phyloP scores from a whole-genome alignment of 2,329 filamentous ascomycete genomes.

The Neofusicoccum cordaticola region DNA sequence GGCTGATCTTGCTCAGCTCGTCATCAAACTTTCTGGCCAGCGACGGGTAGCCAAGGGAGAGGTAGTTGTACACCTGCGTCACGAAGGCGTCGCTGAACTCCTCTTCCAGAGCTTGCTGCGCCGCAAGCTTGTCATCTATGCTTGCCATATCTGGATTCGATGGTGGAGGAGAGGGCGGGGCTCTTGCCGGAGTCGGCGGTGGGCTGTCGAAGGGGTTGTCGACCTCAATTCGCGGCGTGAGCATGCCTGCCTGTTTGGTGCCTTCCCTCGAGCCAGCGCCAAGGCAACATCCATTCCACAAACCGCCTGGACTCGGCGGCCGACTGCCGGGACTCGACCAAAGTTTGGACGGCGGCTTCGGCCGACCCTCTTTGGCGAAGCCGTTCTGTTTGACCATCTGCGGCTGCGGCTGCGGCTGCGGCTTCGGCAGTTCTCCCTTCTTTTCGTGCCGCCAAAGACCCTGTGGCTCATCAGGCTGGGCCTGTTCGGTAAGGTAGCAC shows the following conservation, averaged over 20 bases:
- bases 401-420: background rate
- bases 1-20: slow-evolving; percentile 79
- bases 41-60: slow-evolving; percentile 87
- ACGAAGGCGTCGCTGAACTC: slow-evolving; percentile 85
- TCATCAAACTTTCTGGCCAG: slow-evolving; percentile 79
- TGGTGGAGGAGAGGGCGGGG: slow-evolving; percentile 37
- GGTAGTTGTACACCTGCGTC: slow-evolving; percentile 95
- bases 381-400: slow-evolving; percentile 18
- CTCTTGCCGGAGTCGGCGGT: slow-evolving; percentile 33
- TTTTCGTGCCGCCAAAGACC: slow-evolving; percentile 59
- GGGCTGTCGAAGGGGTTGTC: slow-evolving; percentile 44
- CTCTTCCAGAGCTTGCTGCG: slow-evolving; percentile 49
- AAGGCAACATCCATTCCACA: slow-evolving; percentile 74
- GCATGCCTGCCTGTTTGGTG: slow-evolving; percentile 47
- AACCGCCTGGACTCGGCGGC: slow-evolving; percentile 59
- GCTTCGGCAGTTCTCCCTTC: slow-evolving; percentile 20
- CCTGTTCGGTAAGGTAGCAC: slow-evolving; percentile 51
- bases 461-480: slow-evolving; percentile 44
- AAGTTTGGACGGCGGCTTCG: slow-evolving; percentile 25
- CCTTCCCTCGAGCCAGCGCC: slow-evolving; percentile 39
- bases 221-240: slow-evolving; percentile 45
- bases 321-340: slow-evolving; percentile 40
- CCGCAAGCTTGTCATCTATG: slow-evolving; percentile 41
- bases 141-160: slow-evolving; percentile 39
- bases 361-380: background rate